Evolutionary conservation across 2,329 filamentous ascomycete species (phyloP).

Genomic region (Colletotrichum ledebouriae): DNA sequence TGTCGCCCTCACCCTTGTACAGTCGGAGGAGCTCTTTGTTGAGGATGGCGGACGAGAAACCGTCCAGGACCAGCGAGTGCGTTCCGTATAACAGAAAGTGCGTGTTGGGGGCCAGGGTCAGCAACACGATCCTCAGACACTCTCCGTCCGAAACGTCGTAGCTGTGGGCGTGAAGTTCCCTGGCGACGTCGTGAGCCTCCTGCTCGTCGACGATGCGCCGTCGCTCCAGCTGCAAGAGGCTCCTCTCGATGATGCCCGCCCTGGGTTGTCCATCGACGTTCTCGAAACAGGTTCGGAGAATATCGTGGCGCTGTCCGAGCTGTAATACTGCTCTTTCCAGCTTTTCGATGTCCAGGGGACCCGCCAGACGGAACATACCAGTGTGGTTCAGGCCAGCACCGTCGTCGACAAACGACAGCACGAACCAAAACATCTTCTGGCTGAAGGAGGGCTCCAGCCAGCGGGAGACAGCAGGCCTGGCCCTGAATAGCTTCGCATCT

Average conservation of each 20-base stretch:
- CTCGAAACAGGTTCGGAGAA: conserved; percentile 51
- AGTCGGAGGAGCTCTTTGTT: background rate
- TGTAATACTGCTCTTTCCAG: conserved; percentile 51
- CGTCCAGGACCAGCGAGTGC: conserved; percentile 22
- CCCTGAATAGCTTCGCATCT: too few species aligned
- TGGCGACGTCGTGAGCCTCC: background rate
- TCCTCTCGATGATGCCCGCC: background rate
- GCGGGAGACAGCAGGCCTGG: too few species aligned
- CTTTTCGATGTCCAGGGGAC: conserved; percentile 48
- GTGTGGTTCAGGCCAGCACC: conserved; percentile 55
- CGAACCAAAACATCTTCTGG: conserved; percentile 59
- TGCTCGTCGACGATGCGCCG: background rate
- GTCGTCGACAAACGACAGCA: conserved; percentile 51
- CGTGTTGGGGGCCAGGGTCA: background rate
- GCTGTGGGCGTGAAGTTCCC: background rate
- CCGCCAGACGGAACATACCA: conserved; percentile 49
- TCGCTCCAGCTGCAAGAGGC: background rate
- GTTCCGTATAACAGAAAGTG: background rate
- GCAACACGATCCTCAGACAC: conserved; percentile 4
- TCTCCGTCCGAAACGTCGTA: background rate
- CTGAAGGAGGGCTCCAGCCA: conserved; percentile 47
- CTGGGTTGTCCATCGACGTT: background rate
- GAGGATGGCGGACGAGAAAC: conserved; percentile 3
- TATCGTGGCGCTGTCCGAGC: conserved; percentile 50
- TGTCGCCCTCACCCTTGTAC: background rate